Conservation (phyloP, 306 rosid species). For the Mucuna pruriens region DNA sequence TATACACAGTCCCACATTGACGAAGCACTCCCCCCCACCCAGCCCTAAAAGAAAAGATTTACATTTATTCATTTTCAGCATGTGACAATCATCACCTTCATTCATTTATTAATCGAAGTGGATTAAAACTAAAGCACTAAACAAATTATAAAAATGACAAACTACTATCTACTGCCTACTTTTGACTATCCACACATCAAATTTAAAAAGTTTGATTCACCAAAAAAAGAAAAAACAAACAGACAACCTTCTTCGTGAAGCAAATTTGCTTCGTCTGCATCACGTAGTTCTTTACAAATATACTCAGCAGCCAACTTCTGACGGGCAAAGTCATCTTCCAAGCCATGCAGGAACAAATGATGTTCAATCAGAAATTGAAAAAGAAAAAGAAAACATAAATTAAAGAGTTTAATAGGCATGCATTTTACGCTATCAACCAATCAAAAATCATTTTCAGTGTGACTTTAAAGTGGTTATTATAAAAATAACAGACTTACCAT, state of each 20-base stretch:
- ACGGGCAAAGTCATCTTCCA: conserved; percentile 68
- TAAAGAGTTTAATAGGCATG: neutral
- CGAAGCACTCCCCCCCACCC: neutral
- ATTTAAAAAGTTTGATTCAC: neutral
- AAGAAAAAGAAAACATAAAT: neutral
- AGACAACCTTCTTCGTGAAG: conserved; percentile 84
- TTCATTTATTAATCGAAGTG: neutral
- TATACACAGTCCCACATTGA: neutral
- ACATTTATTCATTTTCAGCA: conserved; percentile 9
- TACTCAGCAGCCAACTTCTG: conserved; percentile 70
- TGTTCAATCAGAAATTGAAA: conserved; percentile 34
- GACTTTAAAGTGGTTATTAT: neutral
- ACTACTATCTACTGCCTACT: neutral
- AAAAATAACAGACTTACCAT: neutral
- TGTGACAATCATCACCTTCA: conserved; percentile 3
- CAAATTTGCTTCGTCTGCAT: conserved; percentile 88
- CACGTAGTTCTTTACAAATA: conserved; percentile 64
- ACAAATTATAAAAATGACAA: conserved; percentile 5
- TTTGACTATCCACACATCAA: neutral
- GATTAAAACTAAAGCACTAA: conserved; percentile 8
- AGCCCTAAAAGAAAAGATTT: neutral
- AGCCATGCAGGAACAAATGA: conserved; percentile 35
- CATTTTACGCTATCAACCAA: neutral
- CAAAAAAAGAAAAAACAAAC: neutral
- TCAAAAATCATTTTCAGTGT: neutral